Percentiles rank a stretch among this genome's conserved stretches.
Conservation (phyloP, 129 eudicot genomes). For the Ambrosia artemisiifolia region DNA sequence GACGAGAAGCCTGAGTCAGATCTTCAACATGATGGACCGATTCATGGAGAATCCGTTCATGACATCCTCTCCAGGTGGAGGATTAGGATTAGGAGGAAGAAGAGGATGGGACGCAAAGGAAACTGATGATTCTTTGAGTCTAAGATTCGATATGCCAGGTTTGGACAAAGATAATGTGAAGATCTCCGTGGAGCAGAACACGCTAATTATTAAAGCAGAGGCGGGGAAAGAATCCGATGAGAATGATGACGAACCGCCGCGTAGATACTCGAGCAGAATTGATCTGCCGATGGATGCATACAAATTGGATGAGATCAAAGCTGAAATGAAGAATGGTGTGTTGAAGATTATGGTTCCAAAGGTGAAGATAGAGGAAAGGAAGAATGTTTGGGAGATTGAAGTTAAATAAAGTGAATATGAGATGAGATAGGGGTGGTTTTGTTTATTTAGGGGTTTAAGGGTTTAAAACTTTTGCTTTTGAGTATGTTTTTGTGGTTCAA, state of each 20-base stretch:
- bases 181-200: conserved; percentile 56
- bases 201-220: conserved; percentile 53
- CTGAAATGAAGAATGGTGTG: conserved; percentile 82
- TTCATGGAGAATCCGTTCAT: conserved; percentile 40
- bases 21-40: conserved; percentile 67
- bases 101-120: conserved; percentile 67
- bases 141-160: conserved; percentile 77
- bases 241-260: conserved; percentile 31
- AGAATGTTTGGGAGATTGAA: conserved; percentile 37
- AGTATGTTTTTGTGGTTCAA: background rate
- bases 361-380: conserved; percentile 60
- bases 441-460: background rate
- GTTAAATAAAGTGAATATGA: conserved; percentile 10
- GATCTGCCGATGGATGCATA: conserved; percentile 44
- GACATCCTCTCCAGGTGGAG: conserved; percentile 28
- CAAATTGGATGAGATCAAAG: conserved; percentile 58
- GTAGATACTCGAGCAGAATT: conserved; percentile 57
- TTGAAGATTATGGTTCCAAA: conserved; percentile 56
- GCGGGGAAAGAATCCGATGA: conserved; percentile 34
- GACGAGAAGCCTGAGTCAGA: conserved; percentile 55
- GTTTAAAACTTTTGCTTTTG: background rate
- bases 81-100: conserved; percentile 15
- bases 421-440: too few species aligned
- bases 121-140: conserved; percentile 30
- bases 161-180: conserved; percentile 69